Evolutionary conservation across 495 filamentous ascomycete genomes (phyloP).

Genomic region (Annulohypoxylon bovei): DNA sequence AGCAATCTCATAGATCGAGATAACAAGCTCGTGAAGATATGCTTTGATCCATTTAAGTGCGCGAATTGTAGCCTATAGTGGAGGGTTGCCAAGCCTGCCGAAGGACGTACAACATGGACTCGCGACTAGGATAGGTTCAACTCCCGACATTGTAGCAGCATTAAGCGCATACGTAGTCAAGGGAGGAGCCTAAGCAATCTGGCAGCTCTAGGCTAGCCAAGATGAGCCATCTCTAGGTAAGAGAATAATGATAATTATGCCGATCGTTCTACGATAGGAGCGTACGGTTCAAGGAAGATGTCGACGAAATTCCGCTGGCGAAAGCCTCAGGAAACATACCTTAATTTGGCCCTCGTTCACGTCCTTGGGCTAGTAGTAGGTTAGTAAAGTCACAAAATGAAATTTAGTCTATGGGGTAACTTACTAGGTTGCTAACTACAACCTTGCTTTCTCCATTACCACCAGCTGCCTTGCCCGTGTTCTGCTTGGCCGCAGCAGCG

Average conservation of each 20-base stretch:
- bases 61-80: slow-evolving; percentile 37
- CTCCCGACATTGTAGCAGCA: slow-evolving; percentile 50
- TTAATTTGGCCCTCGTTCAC: slow-evolving; percentile 95
- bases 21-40: slow-evolving; percentile 25
- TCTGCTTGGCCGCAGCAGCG: slow-evolving; percentile 65
- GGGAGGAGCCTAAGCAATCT: slow-evolving; percentile 53
- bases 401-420: slow-evolving; percentile 46
- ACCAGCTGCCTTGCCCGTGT: slow-evolving; percentile 67
- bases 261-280: slow-evolving; percentile 52
- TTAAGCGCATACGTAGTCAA: slow-evolving; percentile 37
- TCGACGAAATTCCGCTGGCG: slow-evolving; percentile 66
- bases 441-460: slow-evolving; percentile 85
- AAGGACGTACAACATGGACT: slow-evolving; percentile 49
- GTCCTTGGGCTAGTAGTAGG: slow-evolving; percentile 78
- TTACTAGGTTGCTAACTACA: slow-evolving; percentile 96
- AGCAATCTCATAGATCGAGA: slow-evolving; percentile 48
- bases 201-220: slow-evolving; percentile 43
- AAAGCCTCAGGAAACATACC: slow-evolving; percentile 89
- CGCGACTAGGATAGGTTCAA: slow-evolving; percentile 61
- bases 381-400: slow-evolving; percentile 58
- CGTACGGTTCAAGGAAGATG: slow-evolving; percentile 54
- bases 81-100: slow-evolving; percentile 65
- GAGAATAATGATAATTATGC: slow-evolving; percentile 52
- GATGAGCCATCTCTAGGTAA: slow-evolving; percentile 49
- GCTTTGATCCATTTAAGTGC: slow-evolving; percentile 30